Percentiles rank a stretch among this genome's conserved stretches.
These are phyloP conservation scores for Leishmania arabica DNA, from an alignment of 208 protist species.

Conservation along the genomic window DNA sequence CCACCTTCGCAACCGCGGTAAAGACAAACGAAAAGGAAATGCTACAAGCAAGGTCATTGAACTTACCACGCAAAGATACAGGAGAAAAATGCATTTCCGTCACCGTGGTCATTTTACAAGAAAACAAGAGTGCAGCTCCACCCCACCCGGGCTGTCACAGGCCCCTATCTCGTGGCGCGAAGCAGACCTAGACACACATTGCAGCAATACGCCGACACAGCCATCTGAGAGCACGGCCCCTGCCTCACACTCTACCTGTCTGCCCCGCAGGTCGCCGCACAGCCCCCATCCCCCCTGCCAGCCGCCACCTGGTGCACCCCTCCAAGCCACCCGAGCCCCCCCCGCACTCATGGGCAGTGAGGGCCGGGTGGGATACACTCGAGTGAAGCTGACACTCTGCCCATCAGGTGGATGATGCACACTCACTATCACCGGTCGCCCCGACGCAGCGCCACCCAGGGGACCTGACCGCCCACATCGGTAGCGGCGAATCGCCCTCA, in stretches of 20 bases:
- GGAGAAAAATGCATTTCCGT: not conserved
- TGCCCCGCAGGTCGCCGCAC: not conserved
- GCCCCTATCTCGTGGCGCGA: not conserved
- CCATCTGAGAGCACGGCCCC: not conserved
- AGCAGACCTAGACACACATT: no score
- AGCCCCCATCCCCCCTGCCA: not conserved
- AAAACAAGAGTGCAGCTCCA: not conserved
- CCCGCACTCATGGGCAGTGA: not conserved
- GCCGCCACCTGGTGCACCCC: not conserved
- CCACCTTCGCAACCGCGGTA: not conserved
- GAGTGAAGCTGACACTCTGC: not conserved
- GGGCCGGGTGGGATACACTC: not conserved
- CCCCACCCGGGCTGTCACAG: not conserved
- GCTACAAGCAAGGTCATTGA: not conserved
- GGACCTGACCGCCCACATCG: not conserved
- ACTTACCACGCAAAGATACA: not conserved
- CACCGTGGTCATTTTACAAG: not conserved
- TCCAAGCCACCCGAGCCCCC: not conserved
- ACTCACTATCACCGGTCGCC: not conserved
- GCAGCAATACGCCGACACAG: not conserved
- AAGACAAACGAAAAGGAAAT: not conserved
- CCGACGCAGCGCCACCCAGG: not conserved
- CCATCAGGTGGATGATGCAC: not conserved
- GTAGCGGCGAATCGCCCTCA: not conserved
- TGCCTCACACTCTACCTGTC: not conserved